These are phyloP conservation scores for Nicotiana obtusifolia DNA, from an alignment of 257 asterid genomes.

Conservation along the genomic window DNA sequence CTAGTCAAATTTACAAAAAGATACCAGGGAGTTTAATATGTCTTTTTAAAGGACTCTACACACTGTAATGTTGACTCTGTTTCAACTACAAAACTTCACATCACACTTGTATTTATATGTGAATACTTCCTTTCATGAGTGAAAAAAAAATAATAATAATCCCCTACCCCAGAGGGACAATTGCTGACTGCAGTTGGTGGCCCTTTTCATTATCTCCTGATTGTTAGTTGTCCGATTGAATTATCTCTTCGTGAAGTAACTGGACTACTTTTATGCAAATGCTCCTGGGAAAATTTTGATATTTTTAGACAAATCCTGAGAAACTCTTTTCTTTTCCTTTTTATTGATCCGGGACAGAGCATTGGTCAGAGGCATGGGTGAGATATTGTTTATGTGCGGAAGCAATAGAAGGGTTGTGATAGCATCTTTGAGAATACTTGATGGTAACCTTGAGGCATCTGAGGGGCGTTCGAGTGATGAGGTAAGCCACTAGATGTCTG, in stretches of 20 bases:
- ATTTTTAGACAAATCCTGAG: slow-evolving; percentile 7
- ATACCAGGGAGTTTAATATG: too few species aligned
- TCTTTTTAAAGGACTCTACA: too few species aligned
- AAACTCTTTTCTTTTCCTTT: slow-evolving; percentile 10
- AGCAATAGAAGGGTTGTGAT: slow-evolving; percentile 58
- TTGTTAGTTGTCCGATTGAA: slow-evolving; percentile 1
- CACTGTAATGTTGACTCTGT: too few species aligned
- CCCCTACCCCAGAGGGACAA: background rate
- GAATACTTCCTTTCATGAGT: background rate
- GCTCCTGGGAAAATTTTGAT: background rate
- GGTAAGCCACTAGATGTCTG: slow-evolving; percentile 32
- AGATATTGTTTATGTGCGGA: slow-evolving; percentile 91
- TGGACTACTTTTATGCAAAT: background rate
- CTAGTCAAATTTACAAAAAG: too few species aligned
- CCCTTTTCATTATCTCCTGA: background rate
- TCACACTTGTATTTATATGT: background rate
- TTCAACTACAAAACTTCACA: too few species aligned
- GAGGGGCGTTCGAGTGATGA: slow-evolving; percentile 50
- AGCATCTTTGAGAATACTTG: slow-evolving; percentile 54
- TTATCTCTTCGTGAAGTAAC: background rate
- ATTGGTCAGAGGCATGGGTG: slow-evolving; percentile 82
- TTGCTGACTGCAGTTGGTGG: background rate
- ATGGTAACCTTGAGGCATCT: slow-evolving; percentile 29
- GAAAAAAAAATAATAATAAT: background rate
- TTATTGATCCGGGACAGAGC: slow-evolving; percentile 44